phyloP scores from a whole-genome alignment of 768 basidiomycete genomes.

The Collybiopsis confluens region DNA sequence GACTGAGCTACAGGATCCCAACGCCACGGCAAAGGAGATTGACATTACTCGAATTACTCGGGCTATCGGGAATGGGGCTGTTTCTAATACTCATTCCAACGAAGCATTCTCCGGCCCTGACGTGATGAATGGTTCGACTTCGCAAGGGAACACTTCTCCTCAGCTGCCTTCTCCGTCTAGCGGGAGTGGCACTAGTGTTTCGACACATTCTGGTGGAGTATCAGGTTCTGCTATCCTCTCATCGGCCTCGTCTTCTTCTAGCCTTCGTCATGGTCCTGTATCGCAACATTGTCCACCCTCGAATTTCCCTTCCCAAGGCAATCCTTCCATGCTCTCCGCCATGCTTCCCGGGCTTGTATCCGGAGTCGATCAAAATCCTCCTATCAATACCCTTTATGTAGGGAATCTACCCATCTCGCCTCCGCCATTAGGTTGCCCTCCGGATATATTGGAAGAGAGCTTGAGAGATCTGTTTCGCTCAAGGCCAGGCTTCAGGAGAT shows the following conservation, averaged over 20 bases:
- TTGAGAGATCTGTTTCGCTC: conserved; percentile 77
- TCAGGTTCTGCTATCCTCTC: background rate
- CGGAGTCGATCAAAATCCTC: conserved; percentile 87
- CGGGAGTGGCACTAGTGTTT: conserved; percentile 2
- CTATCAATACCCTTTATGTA: conserved; percentile 99
- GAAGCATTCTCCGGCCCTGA: background rate
- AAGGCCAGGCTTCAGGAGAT: conserved; percentile 82
- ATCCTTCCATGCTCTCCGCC: background rate
- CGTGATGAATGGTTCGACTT: background rate
- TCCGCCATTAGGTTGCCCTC: conserved; percentile 64
- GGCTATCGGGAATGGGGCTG: conserved; percentile 46
- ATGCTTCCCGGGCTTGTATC: conserved; percentile 15
- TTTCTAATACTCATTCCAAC: conserved; percentile 37
- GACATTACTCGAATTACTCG: conserved; percentile 1
- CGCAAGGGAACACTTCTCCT: conserved; percentile 56
- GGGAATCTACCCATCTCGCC: conserved; percentile 89
- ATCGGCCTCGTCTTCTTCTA: background rate
- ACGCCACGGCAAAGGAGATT: conserved; percentile 3
- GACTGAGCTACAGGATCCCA: background rate
- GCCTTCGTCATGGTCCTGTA: background rate
- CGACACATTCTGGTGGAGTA: background rate
- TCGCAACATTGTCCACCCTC: background rate
- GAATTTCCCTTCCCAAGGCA: background rate
- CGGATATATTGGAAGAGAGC: conserved; percentile 82
- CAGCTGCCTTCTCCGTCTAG: conserved; percentile 64